A percentile compares a stretch with the other conserved stretches of the same genome.
phyloP scores from a whole-genome alignment of 202 grass and related monocot genomes.

The Panicum hallii region DNA sequence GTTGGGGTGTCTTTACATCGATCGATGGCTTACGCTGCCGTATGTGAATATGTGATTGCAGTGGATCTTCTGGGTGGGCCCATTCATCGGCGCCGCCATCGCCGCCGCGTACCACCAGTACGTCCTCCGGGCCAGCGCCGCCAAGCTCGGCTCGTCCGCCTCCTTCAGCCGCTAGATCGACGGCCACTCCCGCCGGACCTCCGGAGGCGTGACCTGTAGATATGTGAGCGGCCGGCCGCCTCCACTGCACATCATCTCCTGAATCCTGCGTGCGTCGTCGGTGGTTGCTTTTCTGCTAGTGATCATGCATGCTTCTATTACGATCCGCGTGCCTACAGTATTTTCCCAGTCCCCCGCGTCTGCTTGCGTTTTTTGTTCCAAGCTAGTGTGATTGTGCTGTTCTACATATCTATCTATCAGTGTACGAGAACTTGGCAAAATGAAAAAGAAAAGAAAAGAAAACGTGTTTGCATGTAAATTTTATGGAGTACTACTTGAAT shows the following conservation, averaged over 20 bases:
- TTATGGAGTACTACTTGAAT: background rate
- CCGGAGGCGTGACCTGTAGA: constrained; percentile 54
- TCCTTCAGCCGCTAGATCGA: constrained; percentile 56
- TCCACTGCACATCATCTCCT: background rate
- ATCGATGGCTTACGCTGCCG: too few relatives aligned
- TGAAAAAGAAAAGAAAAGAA: background rate
- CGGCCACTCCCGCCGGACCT: background rate
- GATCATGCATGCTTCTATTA: constrained; percentile 30
- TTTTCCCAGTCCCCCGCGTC: constrained; percentile 6
- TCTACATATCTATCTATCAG: background rate
- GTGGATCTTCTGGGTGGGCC: constrained; percentile 99
- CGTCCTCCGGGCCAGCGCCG: constrained; percentile 71
- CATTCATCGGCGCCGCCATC: constrained; percentile 76
- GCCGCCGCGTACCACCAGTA: constrained; percentile 88
- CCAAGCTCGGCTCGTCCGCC: constrained; percentile 70
- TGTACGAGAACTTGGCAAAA: background rate
- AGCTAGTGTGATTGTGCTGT: constrained; percentile 18
- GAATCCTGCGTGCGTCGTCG: background rate
- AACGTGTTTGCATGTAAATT: background rate
- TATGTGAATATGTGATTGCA: constrained; percentile 44
- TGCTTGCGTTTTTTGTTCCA: background rate
- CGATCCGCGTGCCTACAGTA: constrained; percentile 1
- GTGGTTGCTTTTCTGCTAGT: background rate
- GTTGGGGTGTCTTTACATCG: too few relatives aligned
- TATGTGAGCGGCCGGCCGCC: constrained; percentile 47